phyloP scores from a whole-genome alignment of 257 asterid genomes.

The Solanum clarkiae region DNA sequence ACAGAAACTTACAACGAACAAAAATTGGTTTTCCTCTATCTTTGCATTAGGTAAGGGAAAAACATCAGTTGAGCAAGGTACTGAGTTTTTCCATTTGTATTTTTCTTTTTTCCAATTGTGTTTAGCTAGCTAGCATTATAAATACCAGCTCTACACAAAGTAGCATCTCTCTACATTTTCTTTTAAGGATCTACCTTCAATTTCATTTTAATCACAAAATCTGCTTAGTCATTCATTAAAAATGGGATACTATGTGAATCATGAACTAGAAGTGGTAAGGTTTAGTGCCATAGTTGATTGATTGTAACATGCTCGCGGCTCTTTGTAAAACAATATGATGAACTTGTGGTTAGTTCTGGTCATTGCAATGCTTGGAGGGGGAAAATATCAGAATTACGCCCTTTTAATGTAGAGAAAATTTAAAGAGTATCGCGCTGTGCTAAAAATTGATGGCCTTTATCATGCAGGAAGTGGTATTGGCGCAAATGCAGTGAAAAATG shows the following conservation, averaged over 20 bases:
- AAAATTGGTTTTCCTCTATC: constrained; percentile 48
- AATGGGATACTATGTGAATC: not conserved
- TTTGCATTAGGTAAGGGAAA: constrained; percentile 32
- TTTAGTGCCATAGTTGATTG: not conserved
- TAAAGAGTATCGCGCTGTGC: not conserved
- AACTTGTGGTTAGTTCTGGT: not conserved
- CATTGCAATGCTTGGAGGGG: not conserved
- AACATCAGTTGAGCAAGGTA: constrained; percentile 43
- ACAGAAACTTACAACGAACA: constrained; percentile 20
- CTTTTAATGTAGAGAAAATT: not conserved
- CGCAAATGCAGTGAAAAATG: not conserved
- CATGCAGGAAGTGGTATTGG: constrained; percentile 23
- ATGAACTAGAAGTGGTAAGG: not conserved
- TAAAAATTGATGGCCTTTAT: constrained; percentile 4
- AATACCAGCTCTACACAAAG: not conserved
- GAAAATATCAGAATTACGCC: not conserved
- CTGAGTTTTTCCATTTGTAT: not conserved
- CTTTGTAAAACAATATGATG: not conserved
- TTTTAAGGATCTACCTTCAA: not conserved
- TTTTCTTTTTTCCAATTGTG: not conserved
- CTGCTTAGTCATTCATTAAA: not conserved
- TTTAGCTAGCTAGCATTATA: not conserved
- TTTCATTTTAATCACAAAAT: not conserved
- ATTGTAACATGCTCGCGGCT: not conserved
- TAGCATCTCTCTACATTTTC: not conserved